Percentiles rank a stretch among this genome's conserved stretches.
Conservation (phyloP, 1,284 basidiomycete species). For the Neolentinus lepideus region DNA sequence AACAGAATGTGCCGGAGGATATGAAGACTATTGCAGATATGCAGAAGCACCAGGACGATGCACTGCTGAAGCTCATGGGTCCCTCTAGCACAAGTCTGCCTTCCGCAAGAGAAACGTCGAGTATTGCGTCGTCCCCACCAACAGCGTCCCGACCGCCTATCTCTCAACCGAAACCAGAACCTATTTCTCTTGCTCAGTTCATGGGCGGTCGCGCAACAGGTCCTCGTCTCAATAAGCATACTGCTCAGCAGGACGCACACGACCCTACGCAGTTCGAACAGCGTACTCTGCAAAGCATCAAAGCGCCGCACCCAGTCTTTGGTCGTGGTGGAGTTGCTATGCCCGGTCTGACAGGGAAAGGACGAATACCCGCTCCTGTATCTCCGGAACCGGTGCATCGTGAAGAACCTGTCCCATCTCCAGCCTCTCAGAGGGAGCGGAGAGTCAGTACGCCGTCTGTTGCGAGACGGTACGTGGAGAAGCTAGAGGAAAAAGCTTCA, state of each 20-base stretch:
- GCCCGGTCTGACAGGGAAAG: conserved; percentile 50
- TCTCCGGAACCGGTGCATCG: conserved; percentile 5
- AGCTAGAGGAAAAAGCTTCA: conserved; percentile 21
- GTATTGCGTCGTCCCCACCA: conserved; percentile 5
- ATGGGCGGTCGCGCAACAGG: conserved; percentile 70
- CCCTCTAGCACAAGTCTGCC: neutral
- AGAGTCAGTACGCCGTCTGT: conserved; percentile 26
- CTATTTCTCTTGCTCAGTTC: conserved; percentile 68
- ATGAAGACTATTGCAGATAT: conserved; percentile 25
- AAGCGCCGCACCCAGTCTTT: conserved; percentile 63
- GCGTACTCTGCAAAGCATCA: conserved; percentile 31
- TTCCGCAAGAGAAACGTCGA: conserved; percentile 1
- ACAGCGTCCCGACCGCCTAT: conserved; percentile 11
- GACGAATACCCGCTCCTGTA: conserved; percentile 13
- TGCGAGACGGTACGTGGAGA: conserved; percentile 29
- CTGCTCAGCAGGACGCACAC: conserved; percentile 61
- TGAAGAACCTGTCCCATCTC: neutral
- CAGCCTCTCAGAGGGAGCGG: conserved; percentile 18
- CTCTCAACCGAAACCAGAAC: conserved; percentile 23
- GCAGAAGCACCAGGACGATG: conserved; percentile 36
- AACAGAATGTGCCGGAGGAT: conserved; percentile 15
- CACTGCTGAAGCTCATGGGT: conserved; percentile 33
- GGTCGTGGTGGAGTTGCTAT: conserved; percentile 66
- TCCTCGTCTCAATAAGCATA: conserved; percentile 61
- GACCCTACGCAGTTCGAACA: conserved; percentile 63